Evolutionary conservation across 768 basidiomycete species (phyloP).

Genomic region (Suillus paluster): DNA sequence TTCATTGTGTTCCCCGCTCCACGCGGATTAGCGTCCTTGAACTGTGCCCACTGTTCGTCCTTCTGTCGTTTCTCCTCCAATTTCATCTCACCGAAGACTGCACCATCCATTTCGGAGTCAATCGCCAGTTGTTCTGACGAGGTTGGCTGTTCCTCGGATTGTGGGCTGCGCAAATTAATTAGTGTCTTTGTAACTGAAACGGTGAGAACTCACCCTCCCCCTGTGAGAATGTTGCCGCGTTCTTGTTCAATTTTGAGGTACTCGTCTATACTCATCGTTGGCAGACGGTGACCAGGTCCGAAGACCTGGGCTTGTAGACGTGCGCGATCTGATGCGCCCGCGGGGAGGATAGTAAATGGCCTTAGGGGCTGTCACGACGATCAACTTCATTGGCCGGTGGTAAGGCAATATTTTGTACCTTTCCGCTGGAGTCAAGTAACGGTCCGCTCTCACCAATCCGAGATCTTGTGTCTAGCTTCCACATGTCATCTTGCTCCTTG

Average conservation of each 20-base stretch:
- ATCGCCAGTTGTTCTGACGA: constrained; percentile 77
- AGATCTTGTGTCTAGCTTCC: constrained; percentile 72
- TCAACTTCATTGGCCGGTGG: constrained; percentile 13
- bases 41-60: constrained; percentile 92
- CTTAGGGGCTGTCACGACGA: constrained; percentile 66
- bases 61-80: constrained; percentile 78
- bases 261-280: constrained; percentile 96
- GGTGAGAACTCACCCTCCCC: constrained; percentile 71
- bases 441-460: constrained; percentile 56
- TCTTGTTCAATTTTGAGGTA: constrained; percentile 86
- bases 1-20: constrained; percentile 99
- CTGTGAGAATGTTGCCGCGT: constrained; percentile 85
- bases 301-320: constrained; percentile 83
- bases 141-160: constrained; percentile 68
- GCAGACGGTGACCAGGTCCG: constrained; percentile 78
- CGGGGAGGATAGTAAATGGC: constrained; percentile 92
- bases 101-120: constrained; percentile 87
- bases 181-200: constrained; percentile 5
- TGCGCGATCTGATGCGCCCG: constrained; percentile 66
- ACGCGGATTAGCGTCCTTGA: constrained; percentile 81
- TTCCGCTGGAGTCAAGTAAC: constrained; percentile 76
- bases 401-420: constrained; percentile 47
- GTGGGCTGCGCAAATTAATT: constrained; percentile 49
- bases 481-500: constrained; percentile 57
- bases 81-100: constrained; percentile 64